These are phyloP conservation scores for Cyphellophora europaea DNA, from an alignment of 2,329 filamentous ascomycete species.

Conservation along the genomic window DNA sequence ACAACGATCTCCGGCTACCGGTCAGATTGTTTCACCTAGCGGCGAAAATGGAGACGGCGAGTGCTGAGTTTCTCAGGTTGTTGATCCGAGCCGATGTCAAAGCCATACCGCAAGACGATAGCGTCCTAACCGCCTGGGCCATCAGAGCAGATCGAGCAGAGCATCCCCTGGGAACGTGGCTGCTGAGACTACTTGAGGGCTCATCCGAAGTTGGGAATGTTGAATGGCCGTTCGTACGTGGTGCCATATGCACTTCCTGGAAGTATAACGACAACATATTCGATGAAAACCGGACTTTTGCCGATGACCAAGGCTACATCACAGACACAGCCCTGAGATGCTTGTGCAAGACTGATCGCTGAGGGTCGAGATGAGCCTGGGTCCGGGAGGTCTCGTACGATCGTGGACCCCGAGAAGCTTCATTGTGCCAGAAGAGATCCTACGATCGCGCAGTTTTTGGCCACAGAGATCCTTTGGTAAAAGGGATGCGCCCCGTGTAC, in stretches of 20 bases:
- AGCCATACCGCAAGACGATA: slow-evolving; percentile 12
- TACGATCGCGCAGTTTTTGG: too few species aligned
- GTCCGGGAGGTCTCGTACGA: too few species aligned
- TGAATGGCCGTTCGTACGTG: slow-evolving; percentile 3
- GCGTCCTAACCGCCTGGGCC: slow-evolving; percentile 13
- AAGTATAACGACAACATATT: too few species aligned
- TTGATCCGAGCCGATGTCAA: slow-evolving; percentile 11
- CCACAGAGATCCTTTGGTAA: too few species aligned
- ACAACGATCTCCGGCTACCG: slow-evolving; percentile 6
- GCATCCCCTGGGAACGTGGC: slow-evolving; percentile 6
- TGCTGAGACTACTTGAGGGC: slow-evolving; percentile 11
- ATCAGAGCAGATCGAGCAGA: slow-evolving; percentile 1
- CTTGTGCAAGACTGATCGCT: not conserved
- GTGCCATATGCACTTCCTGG: too few species aligned
- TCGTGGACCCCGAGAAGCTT: too few species aligned
- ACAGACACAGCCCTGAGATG: not conserved
- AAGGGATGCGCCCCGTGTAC: too few species aligned
- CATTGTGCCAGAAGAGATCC: too few species aligned
- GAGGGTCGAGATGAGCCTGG: not conserved
- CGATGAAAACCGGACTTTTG: slow-evolving; percentile 3
- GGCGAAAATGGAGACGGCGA: slow-evolving; percentile 1
- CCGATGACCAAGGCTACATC: slow-evolving; percentile 4
- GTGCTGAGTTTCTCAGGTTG: too few species aligned
- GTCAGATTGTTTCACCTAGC: slow-evolving; percentile 14
- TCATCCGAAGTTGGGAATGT: slow-evolving; percentile 1